Conservation (phyloP, 2,329 filamentous ascomycete species). For the Aurifilum marmelostoma region DNA sequence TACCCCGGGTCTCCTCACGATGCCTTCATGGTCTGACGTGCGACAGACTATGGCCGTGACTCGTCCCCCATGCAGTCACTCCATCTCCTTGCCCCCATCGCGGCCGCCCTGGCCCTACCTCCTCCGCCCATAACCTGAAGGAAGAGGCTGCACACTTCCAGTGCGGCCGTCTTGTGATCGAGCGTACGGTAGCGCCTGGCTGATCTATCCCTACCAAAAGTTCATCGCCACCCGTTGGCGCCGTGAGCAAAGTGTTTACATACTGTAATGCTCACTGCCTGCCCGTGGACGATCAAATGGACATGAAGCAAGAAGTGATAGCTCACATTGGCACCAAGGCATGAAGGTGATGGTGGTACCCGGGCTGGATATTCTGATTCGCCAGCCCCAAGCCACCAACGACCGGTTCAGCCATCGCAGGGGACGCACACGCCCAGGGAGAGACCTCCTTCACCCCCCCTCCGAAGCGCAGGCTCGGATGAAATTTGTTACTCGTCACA, state of each 20-base stretch:
- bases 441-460: background rate
- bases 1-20: slow-evolving; percentile 10
- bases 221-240: background rate
- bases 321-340: background rate
- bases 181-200: background rate
- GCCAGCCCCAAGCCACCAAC: background rate
- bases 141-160: background rate
- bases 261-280: background rate
- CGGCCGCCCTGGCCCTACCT: background rate
- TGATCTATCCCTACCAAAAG: background rate
- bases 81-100: background rate
- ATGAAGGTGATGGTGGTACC: background rate
- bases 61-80: background rate
- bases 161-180: background rate
- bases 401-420: background rate
- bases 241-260: background rate
- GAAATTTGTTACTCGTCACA: background rate
- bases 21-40: slow-evolving; percentile 6
- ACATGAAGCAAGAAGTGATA: background rate
- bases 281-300: background rate
- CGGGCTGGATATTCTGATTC: background rate
- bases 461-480: background rate
- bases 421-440: background rate
- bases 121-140: background rate
- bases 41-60: background rate